Evolutionary conservation across 2,329 filamentous ascomycete genomes (phyloP).

Genomic region (Penicillium nordicum): DNA sequence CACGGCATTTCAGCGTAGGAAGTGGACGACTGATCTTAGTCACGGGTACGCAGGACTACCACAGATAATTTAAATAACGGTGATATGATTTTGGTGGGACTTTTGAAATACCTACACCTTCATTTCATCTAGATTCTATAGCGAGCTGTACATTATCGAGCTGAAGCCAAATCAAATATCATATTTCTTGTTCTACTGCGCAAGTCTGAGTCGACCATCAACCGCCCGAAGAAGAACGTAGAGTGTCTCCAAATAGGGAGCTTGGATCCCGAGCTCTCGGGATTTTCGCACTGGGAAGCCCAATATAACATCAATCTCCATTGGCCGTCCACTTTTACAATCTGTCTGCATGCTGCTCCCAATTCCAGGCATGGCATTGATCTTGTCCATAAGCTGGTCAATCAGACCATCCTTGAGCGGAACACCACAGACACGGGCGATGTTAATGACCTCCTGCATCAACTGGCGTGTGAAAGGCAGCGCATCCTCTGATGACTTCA

Average conservation of each 20-base stretch:
- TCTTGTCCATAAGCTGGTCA: conserved; percentile 39
- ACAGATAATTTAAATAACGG: neutral
- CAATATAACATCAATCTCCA: conserved; percentile 50
- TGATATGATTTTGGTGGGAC: neutral
- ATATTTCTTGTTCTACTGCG: neutral
- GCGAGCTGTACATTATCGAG: neutral
- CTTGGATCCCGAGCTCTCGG: conserved; percentile 38
- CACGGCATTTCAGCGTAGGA: neutral
- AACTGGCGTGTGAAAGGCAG: conserved; percentile 38
- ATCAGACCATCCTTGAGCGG: conserved; percentile 36
- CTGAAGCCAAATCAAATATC: neutral
- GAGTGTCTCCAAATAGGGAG: conserved; percentile 41
- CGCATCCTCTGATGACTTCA: conserved; percentile 41
- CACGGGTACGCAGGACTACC: neutral
- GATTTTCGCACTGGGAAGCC: conserved; percentile 43
- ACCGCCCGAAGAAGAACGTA: conserved; percentile 33
- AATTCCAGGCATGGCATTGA: conserved; percentile 40
- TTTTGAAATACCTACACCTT: neutral
- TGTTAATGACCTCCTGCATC: conserved; percentile 45
- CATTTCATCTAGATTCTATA: neutral
- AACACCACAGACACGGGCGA: conserved; percentile 41
- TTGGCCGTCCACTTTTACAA: conserved; percentile 38
- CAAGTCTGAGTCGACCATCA: conserved; percentile 20
- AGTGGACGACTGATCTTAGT: neutral
- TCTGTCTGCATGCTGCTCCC: conserved; percentile 49